Base-by-base conservation (phyloP, 768 basidiomycete species). In the Auricularia sp. region DNA sequence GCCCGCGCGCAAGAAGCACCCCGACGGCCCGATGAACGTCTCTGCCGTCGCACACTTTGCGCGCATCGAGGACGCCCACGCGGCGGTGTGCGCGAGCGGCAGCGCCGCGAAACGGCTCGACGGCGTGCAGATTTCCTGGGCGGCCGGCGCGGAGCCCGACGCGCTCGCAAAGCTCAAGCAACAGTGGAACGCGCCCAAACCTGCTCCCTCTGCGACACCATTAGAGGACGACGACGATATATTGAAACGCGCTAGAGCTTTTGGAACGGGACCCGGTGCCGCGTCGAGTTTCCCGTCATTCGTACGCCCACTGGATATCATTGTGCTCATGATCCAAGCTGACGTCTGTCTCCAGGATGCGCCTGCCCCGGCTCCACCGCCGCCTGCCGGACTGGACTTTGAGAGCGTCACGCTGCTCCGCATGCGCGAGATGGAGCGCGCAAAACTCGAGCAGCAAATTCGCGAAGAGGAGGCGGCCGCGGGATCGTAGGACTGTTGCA, bases 321-420 rank as follows among this genome's bases (percentile, higher is more conserved):
- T 29, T 29, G 29, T 42, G 39, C 8, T 42, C 8, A n/a, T 18
- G 54, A 54, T 8, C n/a, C 54, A 54, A n/a, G 8, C 54, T 18
- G 11, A 13, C 54, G n/a, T 10, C 7, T 7, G 8, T 1, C 24
- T 59, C 56, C 56, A 13, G 56, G 24, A n/a, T 14, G 24, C 10
- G 56, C 51, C 69, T n/a, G 72, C 70, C 24, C 37, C 74, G n/a
- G 61, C 72, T 21, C 67, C 74, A 24, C 62, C 47, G 3, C 29
- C 56, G 0, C 71, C 68, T 16, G 70, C 78, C 11, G 82, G 82
- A 1, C 68, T 92, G 61, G 89, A 92, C 71, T 94, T 87, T 64
- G 92, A 93, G 74, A 84, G 87, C 2, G 71, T 92, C 66, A 93
- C 90, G 0, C 78, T 94, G 42, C 82, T 93, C 80, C 83, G 91